Base-by-base conservation (phyloP, 1,284 basidiomycete species). In the Puccinia novopanici region DNA sequence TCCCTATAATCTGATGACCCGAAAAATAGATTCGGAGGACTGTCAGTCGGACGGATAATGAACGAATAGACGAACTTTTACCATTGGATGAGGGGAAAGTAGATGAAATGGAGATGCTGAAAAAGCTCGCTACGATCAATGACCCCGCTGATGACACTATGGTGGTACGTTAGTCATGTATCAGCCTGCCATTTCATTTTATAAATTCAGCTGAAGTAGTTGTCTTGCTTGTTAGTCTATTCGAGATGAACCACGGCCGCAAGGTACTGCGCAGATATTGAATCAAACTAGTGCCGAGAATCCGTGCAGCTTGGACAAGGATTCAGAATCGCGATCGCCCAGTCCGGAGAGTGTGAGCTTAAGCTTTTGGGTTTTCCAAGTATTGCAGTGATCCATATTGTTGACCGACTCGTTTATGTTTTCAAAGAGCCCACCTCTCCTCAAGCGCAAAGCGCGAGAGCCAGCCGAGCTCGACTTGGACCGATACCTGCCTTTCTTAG, bases 401-500 rank as follows among this genome's bases (percentile, higher is more conserved):
- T 30, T 40, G 65, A 68, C 30, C n/a, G 19, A 54, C n/a, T 48
- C 48, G 57, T 52, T 15, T 37, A 24, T 50, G 12, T 34, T 76
- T 76, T 40, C 61, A 42, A 22, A 78, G 61, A 42, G 27, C 34
- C 54, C 55, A 63, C 50, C 54, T 59, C 22, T 61, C 30, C 76
- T 72, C 30, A 79, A 79, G 27, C 76, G 76, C 24, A 55, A 68
- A 24, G 76, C 55, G 59, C 54, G n/a, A 70, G 67, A 48, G 27
- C 68, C n/a, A 59, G n/a, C 34, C 3, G 76, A 50, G 15, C 27
- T 71, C 42, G 42, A 63, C 37, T 22, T 61, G 10, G 40, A 59
- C 52, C 19, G 55, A n/a, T 79, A 61, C 34, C 8, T 55, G 37
- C 54, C 37, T 59, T 57, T 59, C 22, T 50, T 61, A 3, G 30